Evolutionary conservation across 352 stramenopile species (phyloP), one percentile per base, ranked within the genome.

Genomic region (Globisporangium recalcitrans): DNA sequence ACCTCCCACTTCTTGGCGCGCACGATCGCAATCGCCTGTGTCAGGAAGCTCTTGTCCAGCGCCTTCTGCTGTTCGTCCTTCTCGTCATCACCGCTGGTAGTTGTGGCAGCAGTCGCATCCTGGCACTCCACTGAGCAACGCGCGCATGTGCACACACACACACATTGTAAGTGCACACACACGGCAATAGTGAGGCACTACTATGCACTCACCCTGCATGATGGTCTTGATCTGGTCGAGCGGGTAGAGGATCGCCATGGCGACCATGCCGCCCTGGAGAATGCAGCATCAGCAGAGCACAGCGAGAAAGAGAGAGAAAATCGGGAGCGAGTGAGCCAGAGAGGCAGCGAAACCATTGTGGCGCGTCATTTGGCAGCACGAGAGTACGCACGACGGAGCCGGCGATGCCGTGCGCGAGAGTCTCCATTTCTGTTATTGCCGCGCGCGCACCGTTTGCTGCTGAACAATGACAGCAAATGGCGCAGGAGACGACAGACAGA

Each of bases 201-300:
- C 24, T n/a, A 38, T 24, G 21, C 54, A 21, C 14, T n/a, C n/a
- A 75, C 87, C 85, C 75, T 95, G 85, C 69, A 93, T 85, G 64
- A 93, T 86, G 46, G 82, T 88, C 65, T 90, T 87, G 64, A 95
- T 88, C 73, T 95, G 83, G 72, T 95, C 85, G 48, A 95, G 78
- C 56, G 85, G 85, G 52, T 95, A 95, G 56, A 93, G 70, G 46
- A 91, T 68, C 31, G 69, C 82, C 78, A 95, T 90, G 62, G 85
- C 83, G 26, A 95, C 61, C 63, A 87, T 85, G 58, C 78, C 77
- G 13, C 82, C 85, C 69, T 58, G 22, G 14, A 3, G 46, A 52
- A n/a, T 27, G 46, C 46, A n/a, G 27, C 5, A 31, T 5, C 27
- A 31, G 16, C 5, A 31, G 14, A 3, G 19, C 38, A 46, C 4